Conservation (phyloP, 1,139 yeast genomes). For the Candida sp. region DNA sequence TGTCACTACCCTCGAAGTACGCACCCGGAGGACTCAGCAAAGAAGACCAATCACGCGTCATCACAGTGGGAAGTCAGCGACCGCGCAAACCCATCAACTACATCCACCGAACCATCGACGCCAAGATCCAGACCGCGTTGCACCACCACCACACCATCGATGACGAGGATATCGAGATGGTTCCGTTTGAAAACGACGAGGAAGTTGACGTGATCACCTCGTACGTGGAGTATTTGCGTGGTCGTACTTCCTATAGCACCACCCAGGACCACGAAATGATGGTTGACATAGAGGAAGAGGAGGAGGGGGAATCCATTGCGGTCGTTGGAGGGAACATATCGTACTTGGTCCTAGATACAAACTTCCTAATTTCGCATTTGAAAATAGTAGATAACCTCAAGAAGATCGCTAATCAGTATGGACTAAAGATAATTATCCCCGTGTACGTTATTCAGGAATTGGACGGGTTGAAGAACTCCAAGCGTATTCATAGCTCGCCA, state of each 20-base stretch:
- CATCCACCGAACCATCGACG: constrained; percentile 34
- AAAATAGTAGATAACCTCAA: constrained; percentile 55
- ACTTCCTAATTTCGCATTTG: constrained; percentile 72
- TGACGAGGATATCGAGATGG: constrained; percentile 54
- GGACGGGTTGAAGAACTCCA: constrained; percentile 72
- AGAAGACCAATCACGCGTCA: constrained; percentile 28
- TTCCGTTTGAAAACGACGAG: constrained; percentile 49
- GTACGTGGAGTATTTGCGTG: constrained; percentile 22
- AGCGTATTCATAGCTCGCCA: constrained; percentile 10
- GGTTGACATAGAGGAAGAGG: constrained; percentile 21
- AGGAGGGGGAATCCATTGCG: constrained; percentile 14
- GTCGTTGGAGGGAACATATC: constrained; percentile 28
- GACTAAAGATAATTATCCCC: constrained; percentile 67
- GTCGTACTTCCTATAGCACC: constrained; percentile 2
- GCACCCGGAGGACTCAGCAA: constrained; percentile 44
- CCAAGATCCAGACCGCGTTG: constrained; percentile 34
- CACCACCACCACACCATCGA: constrained; percentile 11
- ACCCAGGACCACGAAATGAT: constrained; percentile 8
- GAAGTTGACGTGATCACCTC: constrained; percentile 52
- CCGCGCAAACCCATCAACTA: constrained; percentile 24
- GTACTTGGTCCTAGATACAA: constrained; percentile 74
- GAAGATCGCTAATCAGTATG: constrained; percentile 38
- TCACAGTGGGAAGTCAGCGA: constrained; percentile 35
- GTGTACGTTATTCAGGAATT: constrained; percentile 72
- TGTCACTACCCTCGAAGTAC: constrained; percentile 47